Evolutionary conservation across 306 rosid genomes (phyloP).

Genomic region (Cucumis hystrix): DNA sequence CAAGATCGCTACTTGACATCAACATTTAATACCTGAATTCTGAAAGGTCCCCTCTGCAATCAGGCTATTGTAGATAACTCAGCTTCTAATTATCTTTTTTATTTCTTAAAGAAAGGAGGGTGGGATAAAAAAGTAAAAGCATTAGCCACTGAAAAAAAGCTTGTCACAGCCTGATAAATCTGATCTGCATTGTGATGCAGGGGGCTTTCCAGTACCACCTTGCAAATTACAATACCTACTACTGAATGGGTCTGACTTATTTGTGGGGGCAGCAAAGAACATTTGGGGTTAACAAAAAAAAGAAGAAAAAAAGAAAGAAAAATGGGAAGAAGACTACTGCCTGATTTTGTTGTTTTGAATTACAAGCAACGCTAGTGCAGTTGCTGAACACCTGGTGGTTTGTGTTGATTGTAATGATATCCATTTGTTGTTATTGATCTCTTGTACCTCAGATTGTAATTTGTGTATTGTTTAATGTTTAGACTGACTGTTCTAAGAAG

Average conservation of each 20-base stretch:
- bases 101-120: neutral
- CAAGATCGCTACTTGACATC: neutral
- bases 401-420: neutral
- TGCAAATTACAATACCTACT: conserved; percentile 14
- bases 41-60: neutral
- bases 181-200: conserved; percentile 23
- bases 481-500: neutral
- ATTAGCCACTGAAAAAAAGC: neutral
- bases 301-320: too few relatives aligned
- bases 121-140: neutral
- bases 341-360: neutral
- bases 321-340: neutral
- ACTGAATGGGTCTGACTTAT: conserved; percentile 5
- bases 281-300: neutral
- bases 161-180: neutral
- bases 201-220: conserved; percentile 21
- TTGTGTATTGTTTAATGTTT: neutral
- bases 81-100: neutral
- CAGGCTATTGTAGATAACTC: neutral
- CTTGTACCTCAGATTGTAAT: neutral
- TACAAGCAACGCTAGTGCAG: neutral
- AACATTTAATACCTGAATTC: neutral
- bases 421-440: neutral
- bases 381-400: neutral
- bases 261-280: neutral